These are phyloP conservation scores for Tirmania nivea DNA, from an alignment of 495 filamentous ascomycete genomes.

Conservation along the genomic window DNA sequence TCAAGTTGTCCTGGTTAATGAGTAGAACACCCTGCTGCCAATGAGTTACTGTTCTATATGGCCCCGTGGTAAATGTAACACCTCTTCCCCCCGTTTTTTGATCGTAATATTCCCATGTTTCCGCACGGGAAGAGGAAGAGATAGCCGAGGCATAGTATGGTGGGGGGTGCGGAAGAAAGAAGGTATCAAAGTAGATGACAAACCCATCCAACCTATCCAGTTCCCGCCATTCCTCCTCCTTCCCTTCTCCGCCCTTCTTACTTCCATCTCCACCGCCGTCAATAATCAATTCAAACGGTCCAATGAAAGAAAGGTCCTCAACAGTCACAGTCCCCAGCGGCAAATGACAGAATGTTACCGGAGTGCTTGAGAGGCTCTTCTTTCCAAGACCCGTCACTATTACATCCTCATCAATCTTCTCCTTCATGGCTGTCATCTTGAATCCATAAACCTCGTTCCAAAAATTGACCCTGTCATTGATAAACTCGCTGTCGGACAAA, in stretches of 20 bases:
- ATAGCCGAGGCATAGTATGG: slow-evolving; percentile 7
- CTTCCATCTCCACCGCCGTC: slow-evolving; percentile 2
- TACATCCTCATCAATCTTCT: slow-evolving; percentile 48
- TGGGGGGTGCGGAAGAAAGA: slow-evolving; percentile 87
- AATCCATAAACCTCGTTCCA: slow-evolving; percentile 74
- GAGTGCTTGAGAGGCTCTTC: slow-evolving; percentile 57
- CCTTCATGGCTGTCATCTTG: slow-evolving; percentile 48
- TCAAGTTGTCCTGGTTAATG: slow-evolving; percentile 15
- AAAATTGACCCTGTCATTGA: slow-evolving; percentile 37
- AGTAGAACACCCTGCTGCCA: slow-evolving; percentile 24
- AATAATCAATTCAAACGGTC: slow-evolving; percentile 42
- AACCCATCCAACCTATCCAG: slow-evolving; percentile 79
- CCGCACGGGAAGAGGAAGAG: slow-evolving; percentile 6
- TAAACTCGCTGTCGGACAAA: slow-evolving; percentile 20
- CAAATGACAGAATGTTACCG: slow-evolving; percentile 40
- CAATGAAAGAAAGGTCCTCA: slow-evolving; percentile 42
- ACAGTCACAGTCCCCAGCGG: slow-evolving; percentile 48
- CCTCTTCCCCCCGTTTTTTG: slow-evolving; percentile 6
- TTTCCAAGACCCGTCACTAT: slow-evolving; percentile 50
- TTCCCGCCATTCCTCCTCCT: slow-evolving; percentile 30
- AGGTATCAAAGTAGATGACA: slow-evolving; percentile 97
- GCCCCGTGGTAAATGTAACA: slow-evolving; percentile 25
- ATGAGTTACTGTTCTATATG: slow-evolving; percentile 21
- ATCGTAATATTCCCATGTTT: slow-evolving; percentile 19
- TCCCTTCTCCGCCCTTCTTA: not conserved